These are phyloP conservation scores for Terfezia claveryi DNA, from an alignment of 495 filamentous ascomycete genomes.

Conservation along the genomic window DNA sequence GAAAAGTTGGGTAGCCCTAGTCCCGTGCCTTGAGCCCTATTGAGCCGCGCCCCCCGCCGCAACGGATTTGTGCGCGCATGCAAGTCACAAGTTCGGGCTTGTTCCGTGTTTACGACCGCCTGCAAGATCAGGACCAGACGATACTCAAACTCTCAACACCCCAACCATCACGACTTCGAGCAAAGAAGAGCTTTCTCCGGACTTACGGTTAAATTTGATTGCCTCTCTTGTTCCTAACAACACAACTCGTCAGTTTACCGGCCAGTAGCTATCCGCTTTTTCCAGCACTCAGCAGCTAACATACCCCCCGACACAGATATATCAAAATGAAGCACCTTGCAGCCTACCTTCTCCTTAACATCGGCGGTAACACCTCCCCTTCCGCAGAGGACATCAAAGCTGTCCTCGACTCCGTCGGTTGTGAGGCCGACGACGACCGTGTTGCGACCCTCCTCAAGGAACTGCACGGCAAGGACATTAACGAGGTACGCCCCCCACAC, in stretches of 20 bases:
- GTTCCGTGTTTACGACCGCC: too few relatives aligned
- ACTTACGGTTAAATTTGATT: slow-evolving; percentile 78
- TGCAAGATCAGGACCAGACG: too few relatives aligned
- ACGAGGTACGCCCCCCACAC: slow-evolving; percentile 39
- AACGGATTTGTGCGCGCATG: neutral
- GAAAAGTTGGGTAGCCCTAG: too few relatives aligned
- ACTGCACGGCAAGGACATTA: slow-evolving; percentile 93
- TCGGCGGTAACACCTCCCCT: slow-evolving; percentile 80
- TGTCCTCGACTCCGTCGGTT: slow-evolving; percentile 84
- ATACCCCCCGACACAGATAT: slow-evolving; percentile 16
- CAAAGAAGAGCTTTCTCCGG: slow-evolving; percentile 41
- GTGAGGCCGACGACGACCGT: slow-evolving; percentile 80
- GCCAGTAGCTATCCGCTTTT: neutral
- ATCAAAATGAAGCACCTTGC: slow-evolving; percentile 98
- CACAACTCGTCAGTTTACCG: slow-evolving; percentile 4
- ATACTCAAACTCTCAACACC: too few relatives aligned
- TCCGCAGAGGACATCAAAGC: slow-evolving; percentile 70
- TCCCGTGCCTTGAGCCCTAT: neutral
- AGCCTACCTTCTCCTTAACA: slow-evolving; percentile 88
- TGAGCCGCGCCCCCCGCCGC: neutral
- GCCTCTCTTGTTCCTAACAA: slow-evolving; percentile 53
- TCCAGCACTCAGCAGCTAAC: neutral
- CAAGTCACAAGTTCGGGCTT: slow-evolving; percentile 2
- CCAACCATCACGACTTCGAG: slow-evolving; percentile 27
- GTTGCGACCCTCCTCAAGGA: slow-evolving; percentile 66